phyloP scores from a whole-genome alignment of 2,329 filamentous ascomycete species.

The Neofusicoccum ribis region DNA sequence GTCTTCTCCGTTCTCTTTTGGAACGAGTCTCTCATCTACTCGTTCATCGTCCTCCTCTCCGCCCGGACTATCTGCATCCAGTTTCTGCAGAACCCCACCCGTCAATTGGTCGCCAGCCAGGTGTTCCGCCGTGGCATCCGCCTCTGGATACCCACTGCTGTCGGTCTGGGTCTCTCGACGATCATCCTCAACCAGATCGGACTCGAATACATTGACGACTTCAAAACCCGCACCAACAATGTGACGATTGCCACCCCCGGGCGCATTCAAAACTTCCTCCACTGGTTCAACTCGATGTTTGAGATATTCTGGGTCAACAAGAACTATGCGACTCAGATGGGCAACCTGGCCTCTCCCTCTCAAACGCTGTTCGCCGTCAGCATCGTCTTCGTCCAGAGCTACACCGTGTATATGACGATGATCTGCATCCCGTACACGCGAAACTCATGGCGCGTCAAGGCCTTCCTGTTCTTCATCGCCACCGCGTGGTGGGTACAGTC shows the following conservation, averaged over 20 bases:
- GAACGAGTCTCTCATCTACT: slow-evolving; percentile 49
- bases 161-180: slow-evolving; percentile 43
- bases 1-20: slow-evolving; percentile 48
- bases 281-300: slow-evolving; percentile 50
- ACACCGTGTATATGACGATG: slow-evolving; percentile 52
- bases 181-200: slow-evolving; percentile 37
- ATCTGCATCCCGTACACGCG: slow-evolving; percentile 48
- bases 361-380: slow-evolving; percentile 49
- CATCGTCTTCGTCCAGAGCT: slow-evolving; percentile 49
- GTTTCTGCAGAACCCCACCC: slow-evolving; percentile 41
- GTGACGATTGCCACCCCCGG: slow-evolving; percentile 36
- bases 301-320: slow-evolving; percentile 49
- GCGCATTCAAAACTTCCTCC: slow-evolving; percentile 39
- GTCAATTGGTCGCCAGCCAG: slow-evolving; percentile 39
- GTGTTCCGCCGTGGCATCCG: slow-evolving; percentile 45
- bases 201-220: slow-evolving; percentile 38
- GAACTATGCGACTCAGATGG: slow-evolving; percentile 41
- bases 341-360: slow-evolving; percentile 45
- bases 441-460: slow-evolving; percentile 43
- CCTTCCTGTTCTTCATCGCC: slow-evolving; percentile 41
- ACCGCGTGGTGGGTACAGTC: slow-evolving; percentile 50
- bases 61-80: slow-evolving; percentile 46
- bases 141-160: slow-evolving; percentile 44
- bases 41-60: slow-evolving; percentile 48
- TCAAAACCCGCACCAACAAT: slow-evolving; percentile 41